Evolutionary conservation across 2,329 filamentous ascomycete genomes (phyloP), one percentile per base, ranked within the genome.

Genomic region (Lachnellula arida): DNA sequence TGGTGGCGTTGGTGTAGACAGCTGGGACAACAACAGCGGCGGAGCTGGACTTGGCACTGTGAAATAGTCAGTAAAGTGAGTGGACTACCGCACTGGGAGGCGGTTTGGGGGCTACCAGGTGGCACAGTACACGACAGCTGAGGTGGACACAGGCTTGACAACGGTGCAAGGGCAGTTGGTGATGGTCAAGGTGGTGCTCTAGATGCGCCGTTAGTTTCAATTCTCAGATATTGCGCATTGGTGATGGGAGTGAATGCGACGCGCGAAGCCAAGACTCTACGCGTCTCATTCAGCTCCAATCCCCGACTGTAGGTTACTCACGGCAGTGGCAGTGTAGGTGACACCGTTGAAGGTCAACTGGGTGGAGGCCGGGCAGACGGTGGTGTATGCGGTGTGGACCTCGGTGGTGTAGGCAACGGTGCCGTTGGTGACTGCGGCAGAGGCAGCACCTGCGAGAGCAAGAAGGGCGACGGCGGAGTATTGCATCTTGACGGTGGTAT

Each of bases 321-420:
- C 77, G 64, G 71, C 72, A 60, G 75, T 76, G 60, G 80, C 75
- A 59, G 74, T 78, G 72, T 78, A 79, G 63, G 78, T 81, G 54
- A 74, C 64, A 58, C 69, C 69, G 59, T 73, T 73, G 68, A 75
- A 71, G 49, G 74, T 72, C 59, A 82, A 63, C 49, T 70, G 69
- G 55, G 80, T 81, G 46, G 79, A 67, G 57, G 65, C 67, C 7
- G 80, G 78, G 76, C 80, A 83, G 73, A 74, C 79, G 58, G 78
- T 68, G 60, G 76, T 76, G 61, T 74, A 76, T 44, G 77, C 72
- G 58, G 70, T 80, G 59, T 79, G 74, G 59, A 79, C 70, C 64
- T 79, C 74, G 59, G 77, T 79, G 67, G 72, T 69, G 72, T 78
- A 78, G 76, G 55, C 55, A 68, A 78, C 70, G 66, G 75, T 77